These are phyloP conservation scores for Penicillium ucsense DNA, from an alignment of 495 filamentous ascomycete species.

Conservation along the genomic window DNA sequence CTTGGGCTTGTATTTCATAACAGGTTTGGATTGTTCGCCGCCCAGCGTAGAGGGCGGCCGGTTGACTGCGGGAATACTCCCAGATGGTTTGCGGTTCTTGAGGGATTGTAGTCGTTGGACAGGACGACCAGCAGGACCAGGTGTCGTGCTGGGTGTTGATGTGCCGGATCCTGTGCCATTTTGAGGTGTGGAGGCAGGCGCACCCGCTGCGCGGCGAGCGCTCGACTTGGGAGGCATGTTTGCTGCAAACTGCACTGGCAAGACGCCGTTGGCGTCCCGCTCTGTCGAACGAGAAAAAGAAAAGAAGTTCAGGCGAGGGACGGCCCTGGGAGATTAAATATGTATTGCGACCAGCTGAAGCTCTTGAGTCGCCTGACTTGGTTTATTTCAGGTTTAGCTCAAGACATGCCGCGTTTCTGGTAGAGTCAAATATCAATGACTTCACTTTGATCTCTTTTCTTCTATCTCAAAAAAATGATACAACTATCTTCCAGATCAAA, in stretches of 20 bases:
- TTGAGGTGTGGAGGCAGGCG: slow-evolving; percentile 2
- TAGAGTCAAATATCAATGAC: no score
- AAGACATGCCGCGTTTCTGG: no score
- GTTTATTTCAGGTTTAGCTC: no score
- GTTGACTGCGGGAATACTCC: slow-evolving; percentile 25
- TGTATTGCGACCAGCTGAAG: not conserved
- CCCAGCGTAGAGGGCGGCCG: slow-evolving; percentile 14
- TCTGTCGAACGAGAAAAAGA: not conserved
- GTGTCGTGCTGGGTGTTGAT: slow-evolving; percentile 5
- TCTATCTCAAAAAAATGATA: no score
- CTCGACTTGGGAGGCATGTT: slow-evolving; percentile 38
- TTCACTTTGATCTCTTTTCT: no score
- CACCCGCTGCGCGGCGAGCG: slow-evolving; percentile 20
- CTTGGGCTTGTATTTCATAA: slow-evolving; percentile 41
- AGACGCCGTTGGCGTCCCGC: slow-evolving; percentile 12
- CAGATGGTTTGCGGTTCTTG: slow-evolving; percentile 29
- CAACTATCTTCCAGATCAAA: no score
- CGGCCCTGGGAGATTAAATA: slow-evolving; percentile 2
- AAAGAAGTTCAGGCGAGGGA: slow-evolving; percentile 1
- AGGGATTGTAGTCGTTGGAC: slow-evolving; percentile 38
- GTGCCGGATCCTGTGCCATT: slow-evolving; percentile 4
- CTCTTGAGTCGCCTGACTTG: no score
- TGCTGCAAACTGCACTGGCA: slow-evolving; percentile 5
- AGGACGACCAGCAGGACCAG: slow-evolving; percentile 16
- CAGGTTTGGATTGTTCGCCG: slow-evolving; percentile 26